Conservation (phyloP, 148 eudicot genomes). For the Cornus kousa region DNA sequence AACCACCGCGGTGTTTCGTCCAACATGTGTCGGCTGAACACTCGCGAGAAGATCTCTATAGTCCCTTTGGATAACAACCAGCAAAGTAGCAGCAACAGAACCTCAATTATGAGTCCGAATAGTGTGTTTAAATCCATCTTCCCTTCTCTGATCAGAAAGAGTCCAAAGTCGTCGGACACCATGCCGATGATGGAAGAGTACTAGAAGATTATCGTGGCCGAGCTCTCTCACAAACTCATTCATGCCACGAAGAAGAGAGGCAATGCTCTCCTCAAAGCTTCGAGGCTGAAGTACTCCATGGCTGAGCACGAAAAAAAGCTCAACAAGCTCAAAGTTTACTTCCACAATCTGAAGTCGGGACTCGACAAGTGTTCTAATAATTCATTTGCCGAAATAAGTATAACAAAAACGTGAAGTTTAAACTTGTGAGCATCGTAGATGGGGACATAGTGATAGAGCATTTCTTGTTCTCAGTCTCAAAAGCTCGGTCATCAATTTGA, state of each 20-base stretch:
- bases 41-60: slow-evolving; percentile 55
- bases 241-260: slow-evolving; percentile 65
- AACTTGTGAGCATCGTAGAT: slow-evolving; percentile 21
- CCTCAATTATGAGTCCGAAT: slow-evolving; percentile 44
- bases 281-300: slow-evolving; percentile 67
- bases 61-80: slow-evolving; percentile 49
- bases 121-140: slow-evolving; percentile 62
- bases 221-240: slow-evolving; percentile 68
- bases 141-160: slow-evolving; percentile 44
- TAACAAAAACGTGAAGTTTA: no score
- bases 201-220: slow-evolving; percentile 62
- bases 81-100: slow-evolving; percentile 8
- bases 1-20: slow-evolving; percentile 42
- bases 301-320: slow-evolving; percentile 80
- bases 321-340: slow-evolving; percentile 64
- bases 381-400: no score
- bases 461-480: slow-evolving; percentile 62
- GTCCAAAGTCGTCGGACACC: slow-evolving; percentile 44
- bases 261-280: slow-evolving; percentile 73
- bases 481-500: slow-evolving; percentile 58
- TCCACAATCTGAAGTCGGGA: slow-evolving; percentile 62
- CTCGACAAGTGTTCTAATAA: slow-evolving; percentile 43
- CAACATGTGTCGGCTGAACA: slow-evolving; percentile 78
- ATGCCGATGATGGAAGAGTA: slow-evolving; percentile 46
- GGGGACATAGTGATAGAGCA: slow-evolving; percentile 51